A percentile compares a stretch with the other conserved stretches of the same genome.
These are phyloP conservation scores for Brassica nigra DNA, from an alignment of 345 rosid species.

Conservation along the genomic window DNA sequence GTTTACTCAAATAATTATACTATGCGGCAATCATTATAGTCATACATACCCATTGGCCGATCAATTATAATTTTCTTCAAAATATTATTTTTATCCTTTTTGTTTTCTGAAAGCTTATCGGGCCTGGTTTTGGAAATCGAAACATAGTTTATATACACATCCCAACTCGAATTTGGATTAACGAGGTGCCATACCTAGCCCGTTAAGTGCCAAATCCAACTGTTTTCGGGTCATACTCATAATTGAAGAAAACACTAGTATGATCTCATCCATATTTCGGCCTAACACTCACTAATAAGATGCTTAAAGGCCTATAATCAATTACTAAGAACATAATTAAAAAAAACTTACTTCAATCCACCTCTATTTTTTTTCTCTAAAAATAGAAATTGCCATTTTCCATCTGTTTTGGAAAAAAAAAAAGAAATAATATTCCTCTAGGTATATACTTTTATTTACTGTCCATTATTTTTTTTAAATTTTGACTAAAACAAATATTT, in stretches of 20 bases:
- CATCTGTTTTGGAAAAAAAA: no score
- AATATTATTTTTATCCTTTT: no score
- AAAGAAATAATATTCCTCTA: no score
- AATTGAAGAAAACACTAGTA: background rate
- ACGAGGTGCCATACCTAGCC: background rate
- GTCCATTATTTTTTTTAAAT: no score
- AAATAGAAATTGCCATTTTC: no score
- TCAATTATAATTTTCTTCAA: background rate
- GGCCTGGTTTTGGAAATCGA: background rate
- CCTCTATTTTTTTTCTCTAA: no score
- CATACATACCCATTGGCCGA: background rate
- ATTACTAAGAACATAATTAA: no score
- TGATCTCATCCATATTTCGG: background rate
- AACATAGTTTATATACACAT: background rate
- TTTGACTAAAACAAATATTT: no score
- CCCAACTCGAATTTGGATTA: background rate
- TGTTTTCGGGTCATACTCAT: background rate
- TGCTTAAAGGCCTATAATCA: constrained; percentile 6
- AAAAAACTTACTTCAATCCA: no score
- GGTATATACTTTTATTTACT: no score
- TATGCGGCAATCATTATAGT: background rate
- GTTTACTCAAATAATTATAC: background rate
- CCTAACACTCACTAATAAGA: background rate
- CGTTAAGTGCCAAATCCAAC: background rate
- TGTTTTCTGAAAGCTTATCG: background rate